phyloP scores from a whole-genome alignment of 2,329 filamentous ascomycete species.

The Graphilbum sp. region DNA sequence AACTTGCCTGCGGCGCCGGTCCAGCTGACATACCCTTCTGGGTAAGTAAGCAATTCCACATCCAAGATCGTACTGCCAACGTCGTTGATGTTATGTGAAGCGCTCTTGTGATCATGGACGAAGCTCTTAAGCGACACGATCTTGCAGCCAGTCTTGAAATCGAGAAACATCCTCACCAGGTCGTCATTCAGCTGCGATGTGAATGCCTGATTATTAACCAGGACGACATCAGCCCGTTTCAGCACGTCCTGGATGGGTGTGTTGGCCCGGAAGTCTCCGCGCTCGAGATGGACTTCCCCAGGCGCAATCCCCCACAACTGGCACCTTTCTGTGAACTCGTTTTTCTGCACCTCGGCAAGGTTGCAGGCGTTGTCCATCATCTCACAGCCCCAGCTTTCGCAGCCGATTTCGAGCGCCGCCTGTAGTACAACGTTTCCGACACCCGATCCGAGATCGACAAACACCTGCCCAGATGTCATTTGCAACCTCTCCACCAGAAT shows the following conservation, averaged over 20 bases:
- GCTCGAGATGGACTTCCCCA: slow-evolving; percentile 63
- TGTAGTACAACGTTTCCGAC: slow-evolving; percentile 94
- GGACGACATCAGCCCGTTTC: slow-evolving; percentile 77
- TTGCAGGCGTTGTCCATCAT: slow-evolving; percentile 85
- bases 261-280: slow-evolving; percentile 71
- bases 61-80: slow-evolving; percentile 69
- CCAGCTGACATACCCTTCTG: slow-evolving; percentile 77
- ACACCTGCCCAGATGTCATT: slow-evolving; percentile 70
- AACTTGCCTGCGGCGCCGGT: slow-evolving; percentile 70
- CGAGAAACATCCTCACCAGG: slow-evolving; percentile 77
- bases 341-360: slow-evolving; percentile 62
- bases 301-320: slow-evolving; percentile 75
- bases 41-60: slow-evolving; percentile 47
- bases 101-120: slow-evolving; percentile 62
- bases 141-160: slow-evolving; percentile 77
- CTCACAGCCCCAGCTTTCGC: slow-evolving; percentile 91
- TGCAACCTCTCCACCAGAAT: slow-evolving; percentile 63
- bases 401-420: slow-evolving; percentile 81
- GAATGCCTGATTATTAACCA: slow-evolving; percentile 98
- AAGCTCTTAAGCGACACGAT: slow-evolving; percentile 90
- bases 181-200: slow-evolving; percentile 72
- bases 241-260: slow-evolving; percentile 54
- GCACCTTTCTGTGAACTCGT: slow-evolving; percentile 73
- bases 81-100: slow-evolving; percentile 60
- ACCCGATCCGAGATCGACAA: slow-evolving; percentile 88